Conservation (phyloP, 169 alveolate species). For the Neospora caninum region DNA sequence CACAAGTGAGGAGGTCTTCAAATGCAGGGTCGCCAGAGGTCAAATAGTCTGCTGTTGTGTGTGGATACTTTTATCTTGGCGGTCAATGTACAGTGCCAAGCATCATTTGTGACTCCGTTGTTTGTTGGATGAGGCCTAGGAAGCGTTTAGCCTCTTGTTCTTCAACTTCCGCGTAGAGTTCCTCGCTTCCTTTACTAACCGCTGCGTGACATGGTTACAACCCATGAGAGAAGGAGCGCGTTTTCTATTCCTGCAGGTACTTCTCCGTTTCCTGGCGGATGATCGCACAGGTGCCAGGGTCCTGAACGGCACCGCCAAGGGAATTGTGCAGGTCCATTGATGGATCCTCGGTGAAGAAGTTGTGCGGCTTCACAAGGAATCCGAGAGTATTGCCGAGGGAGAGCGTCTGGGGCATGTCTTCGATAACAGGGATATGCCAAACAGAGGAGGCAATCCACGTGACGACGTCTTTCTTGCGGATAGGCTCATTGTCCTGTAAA, state of each 20-base stretch:
- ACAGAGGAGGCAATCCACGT: constrained; percentile 77
- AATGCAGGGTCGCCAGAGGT: too few species aligned
- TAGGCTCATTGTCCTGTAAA: constrained; percentile 70
- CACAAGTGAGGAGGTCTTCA: too few species aligned
- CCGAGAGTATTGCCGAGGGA: constrained; percentile 79
- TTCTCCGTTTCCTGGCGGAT: constrained; percentile 71
- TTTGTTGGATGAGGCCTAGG: too few species aligned
- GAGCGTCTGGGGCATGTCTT: constrained; percentile 77
- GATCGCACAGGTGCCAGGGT: constrained; percentile 79
- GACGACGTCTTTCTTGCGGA: constrained; percentile 74
- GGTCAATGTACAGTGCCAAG: too few species aligned
- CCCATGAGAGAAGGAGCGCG: not conserved
- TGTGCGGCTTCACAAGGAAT: constrained; percentile 73
- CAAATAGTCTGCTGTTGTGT: too few species aligned
- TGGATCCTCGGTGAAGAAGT: constrained; percentile 74
- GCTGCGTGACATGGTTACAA: too few species aligned
- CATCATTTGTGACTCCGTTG: too few species aligned
- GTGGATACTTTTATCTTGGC: too few species aligned
- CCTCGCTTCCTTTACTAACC: too few species aligned
- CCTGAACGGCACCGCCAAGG: constrained; percentile 74
- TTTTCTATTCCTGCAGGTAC: constrained; percentile 22
- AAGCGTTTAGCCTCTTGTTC: too few species aligned
- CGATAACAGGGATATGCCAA: constrained; percentile 78
- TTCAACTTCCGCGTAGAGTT: too few species aligned
- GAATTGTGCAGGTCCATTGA: constrained; percentile 77